phyloP scores from a whole-genome alignment of 2,329 filamentous ascomycete genomes.

The Fusarium bulbicola region DNA sequence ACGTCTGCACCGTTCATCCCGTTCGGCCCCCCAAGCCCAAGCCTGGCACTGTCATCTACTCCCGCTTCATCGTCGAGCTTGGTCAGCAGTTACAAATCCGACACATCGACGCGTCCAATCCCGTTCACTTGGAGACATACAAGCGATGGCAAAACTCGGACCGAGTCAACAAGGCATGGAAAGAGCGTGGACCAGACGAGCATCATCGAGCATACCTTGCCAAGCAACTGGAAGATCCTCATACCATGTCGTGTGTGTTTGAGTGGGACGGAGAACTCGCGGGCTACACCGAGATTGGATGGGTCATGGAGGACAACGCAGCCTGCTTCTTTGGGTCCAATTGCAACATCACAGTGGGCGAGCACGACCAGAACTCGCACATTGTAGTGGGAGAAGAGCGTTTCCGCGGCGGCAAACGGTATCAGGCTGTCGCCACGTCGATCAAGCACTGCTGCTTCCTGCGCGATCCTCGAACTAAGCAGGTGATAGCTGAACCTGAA shows the following conservation, averaged over 20 bases:
- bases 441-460: constrained; percentile 43
- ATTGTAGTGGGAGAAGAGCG: constrained; percentile 41
- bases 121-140: constrained; percentile 39
- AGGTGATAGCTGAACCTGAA: constrained; percentile 40
- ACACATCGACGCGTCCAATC: constrained; percentile 40
- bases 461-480: constrained; percentile 41
- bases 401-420: constrained; percentile 40
- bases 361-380: constrained; percentile 44
- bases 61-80: constrained; percentile 40
- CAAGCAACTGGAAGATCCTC: constrained; percentile 36
- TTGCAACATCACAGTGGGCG: constrained; percentile 41
- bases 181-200: constrained; percentile 41
- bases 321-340: constrained; percentile 41
- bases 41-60: constrained; percentile 36
- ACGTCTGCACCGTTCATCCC: constrained; percentile 42
- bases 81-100: constrained; percentile 35
- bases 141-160: constrained; percentile 43
- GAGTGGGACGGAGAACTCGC: constrained; percentile 42
- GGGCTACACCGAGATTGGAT: constrained; percentile 42
- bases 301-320: constrained; percentile 43
- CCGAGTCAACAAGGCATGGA: constrained; percentile 41
- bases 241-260: constrained; percentile 44
- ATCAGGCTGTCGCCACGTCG: constrained; percentile 40
- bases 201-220: constrained; percentile 41
- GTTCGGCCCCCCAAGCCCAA: constrained; percentile 40